A percentile compares a stretch with the other conserved stretches of the same genome.
Evolutionary conservation across 2,329 filamentous ascomycete genomes (phyloP).

Genomic region (Fusarium euwallaceae): DNA sequence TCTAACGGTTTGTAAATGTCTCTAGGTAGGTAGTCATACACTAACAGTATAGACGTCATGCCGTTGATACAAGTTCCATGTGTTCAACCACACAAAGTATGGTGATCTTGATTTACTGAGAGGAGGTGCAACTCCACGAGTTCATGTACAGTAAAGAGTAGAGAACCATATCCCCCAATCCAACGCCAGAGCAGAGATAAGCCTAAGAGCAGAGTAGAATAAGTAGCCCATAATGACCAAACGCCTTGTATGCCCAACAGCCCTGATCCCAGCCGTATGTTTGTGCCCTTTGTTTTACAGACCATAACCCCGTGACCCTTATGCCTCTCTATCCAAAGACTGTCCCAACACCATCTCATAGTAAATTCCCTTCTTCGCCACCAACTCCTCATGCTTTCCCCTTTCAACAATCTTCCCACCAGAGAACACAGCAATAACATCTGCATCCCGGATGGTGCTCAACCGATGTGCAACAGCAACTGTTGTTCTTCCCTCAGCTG

Average conservation of each 20-base stretch:
- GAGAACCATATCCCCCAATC: neutral
- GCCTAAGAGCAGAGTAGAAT: constrained; percentile 1
- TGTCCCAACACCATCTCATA: constrained; percentile 66
- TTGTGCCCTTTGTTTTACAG: neutral
- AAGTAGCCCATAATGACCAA: neutral
- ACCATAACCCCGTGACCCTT: neutral
- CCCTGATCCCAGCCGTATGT: neutral
- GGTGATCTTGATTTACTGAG: neutral
- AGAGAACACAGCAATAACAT: constrained; percentile 72
- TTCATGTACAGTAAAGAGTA: constrained; percentile 1
- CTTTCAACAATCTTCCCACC: constrained; percentile 63
- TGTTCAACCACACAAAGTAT: neutral
- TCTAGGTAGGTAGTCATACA: neutral
- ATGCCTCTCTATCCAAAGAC: constrained; percentile 54
- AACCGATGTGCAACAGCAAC: constrained; percentile 75
- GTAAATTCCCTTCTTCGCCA: constrained; percentile 63
- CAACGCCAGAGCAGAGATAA: neutral
- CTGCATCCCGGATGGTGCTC: constrained; percentile 68
- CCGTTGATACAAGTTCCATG: neutral
- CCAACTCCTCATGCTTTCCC: constrained; percentile 72
- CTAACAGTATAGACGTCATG: neutral
- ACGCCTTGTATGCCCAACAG: neutral
- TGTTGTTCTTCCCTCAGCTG: constrained; percentile 61
- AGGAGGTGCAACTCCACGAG: neutral
- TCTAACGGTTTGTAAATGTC: too few species aligned